phyloP scores from a whole-genome alignment of 495 filamentous ascomycete genomes.

The Aspergillus panamensis region DNA sequence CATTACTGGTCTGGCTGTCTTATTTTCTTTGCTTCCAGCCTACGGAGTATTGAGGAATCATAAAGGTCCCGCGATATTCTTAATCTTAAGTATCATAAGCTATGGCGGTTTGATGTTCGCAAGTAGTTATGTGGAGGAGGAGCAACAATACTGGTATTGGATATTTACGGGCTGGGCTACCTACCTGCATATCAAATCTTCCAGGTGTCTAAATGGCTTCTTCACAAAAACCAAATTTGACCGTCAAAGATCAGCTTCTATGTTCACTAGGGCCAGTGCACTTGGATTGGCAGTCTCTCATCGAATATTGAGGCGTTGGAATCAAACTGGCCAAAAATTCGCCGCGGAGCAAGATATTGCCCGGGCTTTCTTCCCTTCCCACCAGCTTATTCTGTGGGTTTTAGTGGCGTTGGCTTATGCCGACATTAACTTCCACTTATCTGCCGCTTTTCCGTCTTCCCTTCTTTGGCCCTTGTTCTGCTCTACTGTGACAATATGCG shows the following conservation, averaged over 20 bases:
- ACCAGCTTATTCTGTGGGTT: conserved; percentile 67
- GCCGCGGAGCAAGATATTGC: conserved; percentile 84
- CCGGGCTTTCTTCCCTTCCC: conserved; percentile 57
- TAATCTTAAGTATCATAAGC: conserved; percentile 40
- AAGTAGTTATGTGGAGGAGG: conserved; percentile 95
- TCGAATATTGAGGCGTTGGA: conserved; percentile 75
- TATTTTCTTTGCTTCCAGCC: conserved; percentile 30
- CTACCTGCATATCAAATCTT: conserved; percentile 56
- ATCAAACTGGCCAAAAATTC: conserved; percentile 95
- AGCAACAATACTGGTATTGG: conserved; percentile 99
- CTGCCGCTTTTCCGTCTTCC: conserved; percentile 28
- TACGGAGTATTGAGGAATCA: conserved; percentile 23
- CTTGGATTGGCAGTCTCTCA: conserved; percentile 39
- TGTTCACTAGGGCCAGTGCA: conserved; percentile 17
- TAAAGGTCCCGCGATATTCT: conserved; percentile 28
- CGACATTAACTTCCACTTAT: conserved; percentile 37
- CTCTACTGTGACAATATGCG: conserved; percentile 41
- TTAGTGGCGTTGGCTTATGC: conserved; percentile 69
- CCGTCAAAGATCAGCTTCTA: background rate
- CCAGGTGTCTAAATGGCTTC: conserved; percentile 5
- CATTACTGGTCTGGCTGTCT: conserved; percentile 42
- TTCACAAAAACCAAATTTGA: conserved; percentile 1
- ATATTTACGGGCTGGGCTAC: conserved; percentile 71
- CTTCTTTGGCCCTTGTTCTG: conserved; percentile 24
- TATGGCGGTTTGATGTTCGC: conserved; percentile 95